Base-by-base conservation (phyloP, 2,329 filamentous ascomycete genomes). In the Ilyonectria mors-panacis region DNA sequence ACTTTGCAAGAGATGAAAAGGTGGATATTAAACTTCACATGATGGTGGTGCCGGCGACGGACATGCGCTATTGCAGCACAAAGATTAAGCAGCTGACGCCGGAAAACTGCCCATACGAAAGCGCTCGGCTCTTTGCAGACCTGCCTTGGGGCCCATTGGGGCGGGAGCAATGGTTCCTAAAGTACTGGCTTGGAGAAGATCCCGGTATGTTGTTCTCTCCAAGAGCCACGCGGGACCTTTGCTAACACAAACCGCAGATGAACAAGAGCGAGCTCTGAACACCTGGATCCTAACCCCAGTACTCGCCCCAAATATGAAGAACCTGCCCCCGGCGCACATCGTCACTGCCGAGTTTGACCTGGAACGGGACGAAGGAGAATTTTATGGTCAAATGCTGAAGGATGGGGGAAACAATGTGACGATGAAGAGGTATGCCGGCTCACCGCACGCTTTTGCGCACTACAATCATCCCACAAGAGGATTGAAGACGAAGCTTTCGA, bases 311-410 rank as follows among this genome's bases (percentile, higher is more conserved):
- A 73, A 73, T 13, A 76, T 80, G 17, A 30, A 62, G 3, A 61
- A 70, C 7, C 55, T 81, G 10, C 75, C 78, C 0, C 74, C 69
- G 2, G 77, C 78, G 1, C 74, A 80, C 12, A 75, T 81, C 9
- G 62, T 81, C 39, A 80, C 78, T 1, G 79, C 79, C 2, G 79
- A 80, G 54, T 78, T 80, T 60, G 79, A 81, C 57, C 59, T 78
- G 6, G 68, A 78, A 57, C 71, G 80, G n/a, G 79, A 81, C 65
- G 77, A 81, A 56, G 78, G 78, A 4, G 76, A 79, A 33, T 62
- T 67, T 10, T 77, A 78, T 50, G 73, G 75, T 4, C 13, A 64
- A 0, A 45, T 77, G 19, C 51, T 79, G 8, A 26, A 37, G 12
- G 44, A 73, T 1, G 71, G 71, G 4, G 77, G 77, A 1, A 77